phyloP scores from a whole-genome alignment of 306 rosid species.

The Dalbergia cochinchinensis region DNA sequence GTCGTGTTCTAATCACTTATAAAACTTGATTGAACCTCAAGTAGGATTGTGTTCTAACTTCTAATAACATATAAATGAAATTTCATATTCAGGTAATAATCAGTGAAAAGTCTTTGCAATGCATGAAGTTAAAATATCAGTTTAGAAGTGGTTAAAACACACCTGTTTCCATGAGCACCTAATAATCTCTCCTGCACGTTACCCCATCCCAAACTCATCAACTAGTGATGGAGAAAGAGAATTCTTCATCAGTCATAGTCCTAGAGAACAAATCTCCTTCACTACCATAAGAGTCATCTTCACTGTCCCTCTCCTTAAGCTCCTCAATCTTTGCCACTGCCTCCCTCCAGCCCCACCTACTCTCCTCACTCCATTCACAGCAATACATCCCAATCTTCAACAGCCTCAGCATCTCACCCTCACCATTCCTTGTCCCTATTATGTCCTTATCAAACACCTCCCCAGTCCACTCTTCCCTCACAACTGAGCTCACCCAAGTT shows the following conservation, averaged over 20 bases:
- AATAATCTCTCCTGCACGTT: no score
- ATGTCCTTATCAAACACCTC: constrained; percentile 76
- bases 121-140: no score
- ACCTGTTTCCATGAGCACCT: no score
- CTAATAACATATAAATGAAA: no score
- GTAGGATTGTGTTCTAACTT: no score
- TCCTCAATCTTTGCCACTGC: constrained; percentile 69
- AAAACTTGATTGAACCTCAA: no score
- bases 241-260: constrained; percentile 62
- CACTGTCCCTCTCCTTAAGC: constrained; percentile 61
- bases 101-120: no score
- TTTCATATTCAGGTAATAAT: no score
- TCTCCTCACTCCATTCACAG: constrained; percentile 57
- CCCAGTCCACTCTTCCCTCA: constrained; percentile 79
- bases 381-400: constrained; percentile 72
- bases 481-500: constrained; percentile 73
- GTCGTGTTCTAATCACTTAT: no score
- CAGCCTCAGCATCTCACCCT: constrained; percentile 71
- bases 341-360: constrained; percentile 66
- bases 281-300: constrained; percentile 60
- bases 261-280: constrained; percentile 64
- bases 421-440: constrained; percentile 49
- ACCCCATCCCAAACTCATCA: no score
- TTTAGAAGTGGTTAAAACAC: no score
- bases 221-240: constrained; percentile 50